Conservation (phyloP, 129 eudicot genomes). For the Daucus carota region DNA sequence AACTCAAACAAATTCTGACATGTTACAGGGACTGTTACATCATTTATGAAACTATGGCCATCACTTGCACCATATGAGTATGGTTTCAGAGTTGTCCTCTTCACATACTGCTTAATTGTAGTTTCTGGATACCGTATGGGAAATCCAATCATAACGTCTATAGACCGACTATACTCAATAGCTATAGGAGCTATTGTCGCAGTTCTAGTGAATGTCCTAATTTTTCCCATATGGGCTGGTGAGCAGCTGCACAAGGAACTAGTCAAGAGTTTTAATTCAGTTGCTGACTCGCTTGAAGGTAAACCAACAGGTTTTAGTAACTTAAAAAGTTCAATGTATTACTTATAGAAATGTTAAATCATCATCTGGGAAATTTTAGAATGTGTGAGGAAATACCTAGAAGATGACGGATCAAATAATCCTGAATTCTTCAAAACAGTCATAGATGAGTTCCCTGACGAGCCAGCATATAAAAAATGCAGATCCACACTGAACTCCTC, state of each 20-base stretch:
- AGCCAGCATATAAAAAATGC: slow-evolving; percentile 56
- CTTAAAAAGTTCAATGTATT: not conserved
- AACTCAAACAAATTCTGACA: not conserved
- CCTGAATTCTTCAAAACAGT: slow-evolving; percentile 45
- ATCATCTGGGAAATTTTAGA: slow-evolving; percentile 27
- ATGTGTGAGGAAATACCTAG: slow-evolving; percentile 57
- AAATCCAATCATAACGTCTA: slow-evolving; percentile 48
- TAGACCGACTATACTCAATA: slow-evolving; percentile 58
- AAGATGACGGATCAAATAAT: slow-evolving; percentile 46
- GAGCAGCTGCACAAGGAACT: slow-evolving; percentile 67
- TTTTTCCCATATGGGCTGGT: slow-evolving; percentile 81
- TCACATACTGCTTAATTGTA: slow-evolving; percentile 69
- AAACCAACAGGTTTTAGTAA: not conserved
- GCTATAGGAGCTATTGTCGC: slow-evolving; percentile 59
- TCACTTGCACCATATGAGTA: slow-evolving; percentile 59
- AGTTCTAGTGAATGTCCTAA: slow-evolving; percentile 39
- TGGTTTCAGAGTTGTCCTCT: slow-evolving; percentile 60
- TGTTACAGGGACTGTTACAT: slow-evolving; percentile 46
- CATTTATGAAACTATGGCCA: slow-evolving; percentile 77
- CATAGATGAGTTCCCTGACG: slow-evolving; percentile 59
- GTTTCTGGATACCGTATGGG: slow-evolving; percentile 71
- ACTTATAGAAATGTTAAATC: not conserved
- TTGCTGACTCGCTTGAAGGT: slow-evolving; percentile 78
- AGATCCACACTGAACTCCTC: slow-evolving; percentile 49
- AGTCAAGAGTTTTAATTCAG: slow-evolving; percentile 40